These are phyloP conservation scores for Sporothrix globosa DNA, from an alignment of 2,329 filamentous ascomycete species.

Conservation along the genomic window DNA sequence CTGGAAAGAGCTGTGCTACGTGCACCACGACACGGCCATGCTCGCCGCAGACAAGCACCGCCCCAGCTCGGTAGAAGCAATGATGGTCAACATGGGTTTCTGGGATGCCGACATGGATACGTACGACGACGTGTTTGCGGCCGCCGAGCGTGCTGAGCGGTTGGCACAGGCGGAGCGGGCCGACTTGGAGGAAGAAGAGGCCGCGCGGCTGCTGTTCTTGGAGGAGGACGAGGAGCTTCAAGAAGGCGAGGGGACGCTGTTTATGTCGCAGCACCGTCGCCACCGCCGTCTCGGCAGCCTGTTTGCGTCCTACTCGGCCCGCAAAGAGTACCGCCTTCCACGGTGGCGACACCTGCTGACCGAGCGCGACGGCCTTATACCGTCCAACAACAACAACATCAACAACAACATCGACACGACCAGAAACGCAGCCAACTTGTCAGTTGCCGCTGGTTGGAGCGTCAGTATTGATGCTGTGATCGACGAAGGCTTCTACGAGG, in stretches of 20 bases:
- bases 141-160: constrained; percentile 26
- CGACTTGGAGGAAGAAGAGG: constrained; percentile 21
- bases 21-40: constrained; percentile 36
- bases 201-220: background rate
- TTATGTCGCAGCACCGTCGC: constrained; percentile 3
- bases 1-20: constrained; percentile 38
- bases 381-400: background rate
- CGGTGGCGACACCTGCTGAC: constrained; percentile 35
- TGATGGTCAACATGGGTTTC: constrained; percentile 39
- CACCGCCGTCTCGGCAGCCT: constrained; percentile 32
- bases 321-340: constrained; percentile 35
- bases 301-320: constrained; percentile 29
- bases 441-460: constrained; percentile 10
- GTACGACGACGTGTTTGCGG: constrained; percentile 33
- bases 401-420: background rate
- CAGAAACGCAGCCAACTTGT: background rate
- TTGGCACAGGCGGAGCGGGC: background rate
- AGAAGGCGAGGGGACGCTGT: background rate
- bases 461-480: constrained; percentile 31
- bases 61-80: constrained; percentile 36
- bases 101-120: constrained; percentile 35
- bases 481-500: constrained; percentile 33
- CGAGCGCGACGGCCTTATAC: constrained; percentile 31
- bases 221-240: constrained; percentile 23
- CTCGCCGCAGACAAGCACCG: constrained; percentile 32